A percentile compares a stretch with the other conserved stretches of the same genome.
phyloP scores from a whole-genome alignment of 1,284 basidiomycete species.

The Trametes sp. region DNA sequence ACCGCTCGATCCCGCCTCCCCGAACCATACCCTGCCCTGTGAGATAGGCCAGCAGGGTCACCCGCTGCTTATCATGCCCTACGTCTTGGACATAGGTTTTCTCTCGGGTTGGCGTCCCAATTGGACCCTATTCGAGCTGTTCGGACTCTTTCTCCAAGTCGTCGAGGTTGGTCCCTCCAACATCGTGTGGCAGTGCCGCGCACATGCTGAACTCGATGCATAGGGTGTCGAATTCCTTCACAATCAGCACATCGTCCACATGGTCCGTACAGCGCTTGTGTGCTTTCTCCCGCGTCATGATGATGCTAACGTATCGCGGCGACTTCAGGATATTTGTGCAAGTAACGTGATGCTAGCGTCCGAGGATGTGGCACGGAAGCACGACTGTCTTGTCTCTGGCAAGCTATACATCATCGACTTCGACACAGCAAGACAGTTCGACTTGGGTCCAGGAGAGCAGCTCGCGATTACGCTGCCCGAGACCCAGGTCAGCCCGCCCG shows the following conservation, averaged over 20 bases:
- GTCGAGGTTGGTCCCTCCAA: neutral
- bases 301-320: too few relatives aligned
- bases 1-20: neutral
- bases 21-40: conserved; percentile 5
- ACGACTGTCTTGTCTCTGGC: neutral
- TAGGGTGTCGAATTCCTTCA: conserved; percentile 15
- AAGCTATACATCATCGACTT: conserved; percentile 14
- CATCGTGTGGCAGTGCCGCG: too few relatives aligned
- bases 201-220: neutral
- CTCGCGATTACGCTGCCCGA: neutral
- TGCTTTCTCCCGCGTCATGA: too few relatives aligned
- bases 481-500: neutral
- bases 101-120: neutral
- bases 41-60: neutral
- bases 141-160: neutral
- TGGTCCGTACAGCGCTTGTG: neutral
- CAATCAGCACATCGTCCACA: neutral
- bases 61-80: conserved; percentile 14
- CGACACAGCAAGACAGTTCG: neutral
- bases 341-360: neutral
- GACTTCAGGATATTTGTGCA: neutral
- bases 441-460: conserved; percentile 1
- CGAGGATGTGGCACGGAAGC: neutral
- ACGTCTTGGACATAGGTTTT: neutral
- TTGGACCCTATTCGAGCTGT: neutral